Evolutionary conservation across 306 rosid species (phyloP).

Genomic region (Pachyrhizus erosus): DNA sequence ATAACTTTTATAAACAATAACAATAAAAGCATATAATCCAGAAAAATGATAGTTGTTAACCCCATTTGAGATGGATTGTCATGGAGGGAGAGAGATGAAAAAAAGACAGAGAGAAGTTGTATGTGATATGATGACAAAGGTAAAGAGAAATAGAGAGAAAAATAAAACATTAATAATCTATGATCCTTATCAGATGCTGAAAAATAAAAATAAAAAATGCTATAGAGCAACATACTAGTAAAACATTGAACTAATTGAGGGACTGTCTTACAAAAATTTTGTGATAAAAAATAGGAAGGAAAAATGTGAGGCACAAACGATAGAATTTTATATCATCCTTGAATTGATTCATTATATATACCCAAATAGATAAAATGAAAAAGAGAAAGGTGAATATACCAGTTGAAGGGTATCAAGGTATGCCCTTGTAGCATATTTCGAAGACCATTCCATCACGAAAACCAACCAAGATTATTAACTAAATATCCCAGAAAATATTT

Average conservation of each 20-base stretch:
- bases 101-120: too few species aligned
- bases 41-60: too few species aligned
- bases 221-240: neutral
- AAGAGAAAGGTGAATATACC: slow-evolving; percentile 46
- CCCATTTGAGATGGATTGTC: too few species aligned
- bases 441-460: slow-evolving; percentile 63
- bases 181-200: neutral
- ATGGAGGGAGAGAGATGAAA: too few species aligned
- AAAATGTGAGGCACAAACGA: neutral
- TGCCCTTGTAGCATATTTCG: slow-evolving; percentile 65
- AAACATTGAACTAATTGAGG: neutral
- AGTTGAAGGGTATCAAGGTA: slow-evolving; percentile 68
- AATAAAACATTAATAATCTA: too few species aligned
- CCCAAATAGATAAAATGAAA: slow-evolving; percentile 7
- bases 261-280: neutral
- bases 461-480: neutral
- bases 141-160: too few species aligned
- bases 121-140: too few species aligned
- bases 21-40: neutral
- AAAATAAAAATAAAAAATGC: neutral
- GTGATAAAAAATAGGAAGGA: neutral
- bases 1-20: neutral
- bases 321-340: neutral
- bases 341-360: neutral
- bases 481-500: neutral